Evolutionary conservation across 768 basidiomycete species (phyloP), one percentile per base, ranked within the genome.

Genomic region (Nidularia pulvinata): DNA sequence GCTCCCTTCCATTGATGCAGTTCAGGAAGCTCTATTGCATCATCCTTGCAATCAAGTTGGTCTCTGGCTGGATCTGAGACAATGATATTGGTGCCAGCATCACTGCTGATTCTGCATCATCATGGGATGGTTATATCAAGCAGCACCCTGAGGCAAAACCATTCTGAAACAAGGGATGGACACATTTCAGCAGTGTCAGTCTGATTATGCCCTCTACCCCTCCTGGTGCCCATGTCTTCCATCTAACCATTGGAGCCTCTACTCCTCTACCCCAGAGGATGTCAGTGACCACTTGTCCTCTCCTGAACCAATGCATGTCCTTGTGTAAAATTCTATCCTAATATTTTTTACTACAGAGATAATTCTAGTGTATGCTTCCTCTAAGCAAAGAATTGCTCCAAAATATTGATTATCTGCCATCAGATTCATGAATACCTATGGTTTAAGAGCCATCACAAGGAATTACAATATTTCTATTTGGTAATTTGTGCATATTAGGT

Each of bases 151-250:
- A 44, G 7, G 66, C 62, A 4, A 61, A 56, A 14, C 61, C 62
- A 6, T 65, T 67, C 51, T 14, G 54, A 0, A 65, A 65, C 56
- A 52, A 59, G 34, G 66, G 64, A 0, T 67, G 61, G 64, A 10
- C 37, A 9, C 37, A 39, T n/a, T n/a, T 25, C 1, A 53, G 63
- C 33, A 44, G 60, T 10, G 5, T 1, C 3, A 50, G 54, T 30
- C 13, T 62, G 5, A 14, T 64, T 2, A 56, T 60, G 55, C 60
- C 61, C 0, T 35, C 49, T 16, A 14, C 39, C 22, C 47, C 55
- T 33, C 7, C 47, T 43, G 25, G 58, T 33, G 47, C 36, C 4
- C 4, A 57, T 50, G 56, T 59, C 42, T 57, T 55, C 55, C 50
- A 51, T 48, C 49, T 50, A 13, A 16, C 37, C 30, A 2, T 43